Base-by-base conservation (phyloP, 176 grass and related monocot species). In the Lolium perenne region DNA sequence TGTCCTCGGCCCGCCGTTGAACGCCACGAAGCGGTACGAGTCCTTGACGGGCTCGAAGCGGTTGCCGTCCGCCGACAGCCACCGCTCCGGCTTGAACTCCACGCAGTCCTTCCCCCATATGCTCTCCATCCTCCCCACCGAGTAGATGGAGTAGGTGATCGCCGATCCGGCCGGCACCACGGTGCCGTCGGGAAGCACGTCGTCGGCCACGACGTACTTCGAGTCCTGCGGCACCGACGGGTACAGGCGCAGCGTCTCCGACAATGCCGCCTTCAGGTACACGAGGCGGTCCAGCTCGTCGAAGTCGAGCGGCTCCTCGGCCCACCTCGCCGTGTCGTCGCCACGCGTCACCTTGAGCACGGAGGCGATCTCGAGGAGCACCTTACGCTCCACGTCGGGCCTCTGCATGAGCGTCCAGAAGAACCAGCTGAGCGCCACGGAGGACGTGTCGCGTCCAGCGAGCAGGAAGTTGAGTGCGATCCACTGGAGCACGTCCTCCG, bases 111-210 rank as follows among this genome's bases (percentile, higher is more conserved):
- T 95, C 1, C 96, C 95, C 96, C 96, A 98, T 5, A 98, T 91
- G 53, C 68, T 86, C 93, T 95, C 93, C 93, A 98, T 95, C 57
- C 96, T 89, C 1, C 93, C 96, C 0, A 94, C 89, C 10, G 96
- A 95, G 84, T 98, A 98, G 90, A 98, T 98, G 43, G 96, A 98
- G 89, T 98, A 98, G 53, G 96, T 98, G 82, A 98, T 84, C 22
- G 93, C 80, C 22, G 96, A 98, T 10, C 96, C 91, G 11, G 96
- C 96, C 0, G 90, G 91, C 29, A 98, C 96, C 4, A 77, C 73
- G 8, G 96, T 98, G 29, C 96, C 96, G 43, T 98, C 93, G 2
- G 96, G 96, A 12, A 98, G 74, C 18, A 95, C 91, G 83, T 98
- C 96, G 60, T 98, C 96, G 2, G 86, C 90, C 67, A 98, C 85